A percentile compares a stretch with the other conserved stretches of the same genome.
Conservation (phyloP, 768 basidiomycete genomes). For the Suillus subluteus region DNA sequence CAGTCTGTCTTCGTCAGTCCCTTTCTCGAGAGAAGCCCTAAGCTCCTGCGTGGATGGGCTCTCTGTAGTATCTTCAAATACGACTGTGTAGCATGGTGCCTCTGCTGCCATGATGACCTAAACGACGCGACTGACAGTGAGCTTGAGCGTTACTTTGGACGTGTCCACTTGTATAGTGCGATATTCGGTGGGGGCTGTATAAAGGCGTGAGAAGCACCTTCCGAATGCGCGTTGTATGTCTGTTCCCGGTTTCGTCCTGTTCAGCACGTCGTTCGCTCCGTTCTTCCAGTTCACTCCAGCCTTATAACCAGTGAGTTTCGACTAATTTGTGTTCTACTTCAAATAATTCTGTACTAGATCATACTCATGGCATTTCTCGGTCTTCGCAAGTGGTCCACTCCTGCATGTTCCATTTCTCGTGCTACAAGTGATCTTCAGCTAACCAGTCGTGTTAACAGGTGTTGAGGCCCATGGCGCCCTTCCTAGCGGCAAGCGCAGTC, state of each 20-base stretch:
- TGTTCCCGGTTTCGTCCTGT: not conserved
- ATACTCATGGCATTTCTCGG: not conserved
- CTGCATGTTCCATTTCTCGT: not conserved
- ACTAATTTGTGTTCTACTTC: not conserved
- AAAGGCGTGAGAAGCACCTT: not conserved
- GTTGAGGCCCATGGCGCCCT: constrained; percentile 3
- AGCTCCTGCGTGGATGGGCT: not conserved
- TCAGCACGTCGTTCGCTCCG: not conserved
- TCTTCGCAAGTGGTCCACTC: not conserved
- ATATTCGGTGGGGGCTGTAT: not conserved
- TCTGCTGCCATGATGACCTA: not conserved
- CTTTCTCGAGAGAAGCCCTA: not conserved
- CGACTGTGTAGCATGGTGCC: not conserved
- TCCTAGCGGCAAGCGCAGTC: not conserved
- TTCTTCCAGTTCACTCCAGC: not conserved
- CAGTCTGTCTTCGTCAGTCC: not conserved
- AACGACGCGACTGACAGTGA: not conserved
- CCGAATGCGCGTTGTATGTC: not conserved
- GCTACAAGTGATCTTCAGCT: not conserved
- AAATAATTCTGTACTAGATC: not conserved
- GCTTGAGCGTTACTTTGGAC: not conserved
- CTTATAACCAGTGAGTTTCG: not conserved
- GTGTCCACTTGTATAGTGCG: not conserved
- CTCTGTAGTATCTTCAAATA: not conserved
- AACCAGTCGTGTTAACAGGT: not conserved